phyloP scores from a whole-genome alignment of 345 rosid species.

The Aegle marmelos region DNA sequence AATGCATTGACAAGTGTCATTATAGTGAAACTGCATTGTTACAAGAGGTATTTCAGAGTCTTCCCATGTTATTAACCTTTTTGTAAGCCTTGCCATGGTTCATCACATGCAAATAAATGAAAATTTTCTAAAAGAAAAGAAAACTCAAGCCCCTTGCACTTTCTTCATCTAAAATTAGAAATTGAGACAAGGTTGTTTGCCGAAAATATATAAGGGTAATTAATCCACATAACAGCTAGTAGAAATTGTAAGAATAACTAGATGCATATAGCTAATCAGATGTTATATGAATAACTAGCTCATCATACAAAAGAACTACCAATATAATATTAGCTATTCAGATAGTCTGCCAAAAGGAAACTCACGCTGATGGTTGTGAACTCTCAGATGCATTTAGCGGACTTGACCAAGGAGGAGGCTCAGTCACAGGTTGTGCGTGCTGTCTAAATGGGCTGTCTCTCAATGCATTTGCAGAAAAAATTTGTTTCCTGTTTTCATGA shows the following conservation, averaged over 20 bases:
- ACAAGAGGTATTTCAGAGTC: neutral
- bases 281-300: neutral
- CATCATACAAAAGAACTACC: neutral
- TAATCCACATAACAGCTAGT: neutral
- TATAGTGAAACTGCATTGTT: neutral
- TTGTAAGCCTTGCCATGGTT: neutral
- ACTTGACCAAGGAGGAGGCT: constrained; percentile 91
- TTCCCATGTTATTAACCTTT: neutral
- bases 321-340: neutral
- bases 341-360: constrained; percentile 4
- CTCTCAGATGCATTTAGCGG: constrained; percentile 41
- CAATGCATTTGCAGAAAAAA: constrained; percentile 65
- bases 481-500: constrained; percentile 78
- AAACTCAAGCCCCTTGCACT: neutral
- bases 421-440: constrained; percentile 45
- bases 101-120: neutral
- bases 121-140: neutral
- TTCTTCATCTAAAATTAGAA: neutral
- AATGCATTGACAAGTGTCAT: neutral
- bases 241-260: neutral
- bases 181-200: neutral
- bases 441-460: constrained; percentile 53
- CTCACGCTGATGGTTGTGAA: constrained; percentile 52
- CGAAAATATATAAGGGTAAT: neutral
- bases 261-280: neutral